A percentile compares a stretch with the other conserved stretches of the same genome.
These are phyloP conservation scores for Lachnellula subtilissima DNA, from an alignment of 2,329 filamentous ascomycete species.

Conservation along the genomic window DNA sequence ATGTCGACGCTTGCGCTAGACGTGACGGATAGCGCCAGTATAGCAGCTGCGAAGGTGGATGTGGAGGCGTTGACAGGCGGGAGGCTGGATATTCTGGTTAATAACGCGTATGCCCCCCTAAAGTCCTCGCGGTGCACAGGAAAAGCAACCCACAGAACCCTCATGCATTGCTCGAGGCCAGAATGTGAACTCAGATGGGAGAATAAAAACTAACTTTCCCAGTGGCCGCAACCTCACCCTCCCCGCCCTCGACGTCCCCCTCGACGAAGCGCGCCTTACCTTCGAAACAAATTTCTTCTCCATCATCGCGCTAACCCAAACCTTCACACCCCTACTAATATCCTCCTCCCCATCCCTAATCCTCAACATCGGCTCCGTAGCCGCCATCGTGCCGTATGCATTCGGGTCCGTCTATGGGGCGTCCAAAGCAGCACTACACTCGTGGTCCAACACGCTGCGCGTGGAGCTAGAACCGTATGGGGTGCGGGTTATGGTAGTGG, in stretches of 20 bases:
- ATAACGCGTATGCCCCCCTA: constrained; percentile 60
- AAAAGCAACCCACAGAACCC: background rate
- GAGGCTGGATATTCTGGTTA: constrained; percentile 80
- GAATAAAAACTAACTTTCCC: too few relatives aligned
- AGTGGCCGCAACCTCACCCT: constrained; percentile 23
- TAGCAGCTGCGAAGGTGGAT: constrained; percentile 17
- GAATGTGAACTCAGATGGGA: background rate
- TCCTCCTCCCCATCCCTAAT: constrained; percentile 16
- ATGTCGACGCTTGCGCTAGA: constrained; percentile 39
- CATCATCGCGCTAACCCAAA: constrained; percentile 41
- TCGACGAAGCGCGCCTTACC: constrained; percentile 28
- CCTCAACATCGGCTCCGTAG: constrained; percentile 26
- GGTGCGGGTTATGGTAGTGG: constrained; percentile 24
- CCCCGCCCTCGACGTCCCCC: constrained; percentile 30
- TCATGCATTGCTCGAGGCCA: background rate
- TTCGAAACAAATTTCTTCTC: constrained; percentile 40
- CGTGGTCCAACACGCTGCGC: constrained; percentile 21
- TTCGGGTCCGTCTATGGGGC: constrained; percentile 90
- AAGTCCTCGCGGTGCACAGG: background rate
- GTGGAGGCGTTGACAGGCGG: constrained; percentile 52
- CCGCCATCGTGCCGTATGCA: constrained; percentile 72
- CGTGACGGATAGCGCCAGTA: constrained; percentile 31
- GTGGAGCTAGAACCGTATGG: constrained; percentile 27
- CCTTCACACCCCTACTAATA: constrained; percentile 33
- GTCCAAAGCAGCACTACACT: constrained; percentile 67